Base-by-base conservation (phyloP, 352 stramenopile genomes). In the Phytophthora agathidicida region DNA sequence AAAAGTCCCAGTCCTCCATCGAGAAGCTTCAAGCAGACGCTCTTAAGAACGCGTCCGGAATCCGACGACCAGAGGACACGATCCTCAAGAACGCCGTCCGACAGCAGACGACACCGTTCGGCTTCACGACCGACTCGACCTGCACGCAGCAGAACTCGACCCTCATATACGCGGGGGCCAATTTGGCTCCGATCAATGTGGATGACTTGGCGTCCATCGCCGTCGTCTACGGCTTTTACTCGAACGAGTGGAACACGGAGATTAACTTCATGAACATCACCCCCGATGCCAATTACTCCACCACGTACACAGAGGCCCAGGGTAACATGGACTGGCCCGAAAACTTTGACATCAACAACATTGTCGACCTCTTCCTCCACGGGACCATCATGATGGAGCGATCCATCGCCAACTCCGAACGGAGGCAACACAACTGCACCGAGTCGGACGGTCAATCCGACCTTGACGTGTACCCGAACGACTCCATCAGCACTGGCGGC, bases 201-300 rank as follows among this genome's bases (percentile, higher is more conserved):
- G 60, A 83, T 47, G 68, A 83, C 24, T 31, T 86, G 10, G 67
- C 69, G 36, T 51, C 63, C 4, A 83, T 73, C 13, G 67, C 70
- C 0, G 67, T 65, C 3, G 53, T 77, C 11, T 86, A 81, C 42
- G 75, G 75, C n/a, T 86, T 86, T 33, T 50, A 65, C 9, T 56
- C 68, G 2, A 60, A 70, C n/a, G 73, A 83, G 10, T 86, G 75
- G 75, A 83, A 86, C 45, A 58, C 60, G 7, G 75, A 86, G 22
- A 48, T 65, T 28, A 71, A 63, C 27, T 60, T 65, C 16, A 60
- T 49, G 30, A 54, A 65, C 30, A 54, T 44, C 3, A 42, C 47
- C 8, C 44, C 35, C 9, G 41, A 70, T 13, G 45, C 48, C 9
- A 24, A 44, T n/a, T 70, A 61, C 31, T 41, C 54, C 14, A 35